phyloP scores from a whole-genome alignment of 192 early-diverging fungal species.

The Coemansia pectinata region DNA sequence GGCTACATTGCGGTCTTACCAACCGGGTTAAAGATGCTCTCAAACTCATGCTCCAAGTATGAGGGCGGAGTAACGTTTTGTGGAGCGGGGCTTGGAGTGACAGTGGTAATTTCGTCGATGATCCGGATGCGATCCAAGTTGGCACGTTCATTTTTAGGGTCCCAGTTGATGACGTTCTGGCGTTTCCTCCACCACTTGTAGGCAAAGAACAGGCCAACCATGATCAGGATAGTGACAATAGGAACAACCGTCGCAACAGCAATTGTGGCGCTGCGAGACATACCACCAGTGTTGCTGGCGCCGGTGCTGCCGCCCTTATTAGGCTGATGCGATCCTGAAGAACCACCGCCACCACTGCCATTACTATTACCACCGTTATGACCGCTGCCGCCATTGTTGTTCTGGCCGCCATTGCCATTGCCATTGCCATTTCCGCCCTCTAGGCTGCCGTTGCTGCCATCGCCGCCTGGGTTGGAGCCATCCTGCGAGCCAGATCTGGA shows the following conservation, averaged over 20 bases:
- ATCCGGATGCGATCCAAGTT: conserved; percentile 41
- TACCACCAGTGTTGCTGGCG: conserved; percentile 2
- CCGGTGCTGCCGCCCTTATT: neutral
- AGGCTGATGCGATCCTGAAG: neutral
- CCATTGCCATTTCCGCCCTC: neutral
- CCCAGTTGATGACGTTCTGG: conserved; percentile 33
- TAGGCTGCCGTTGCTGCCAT: neutral
- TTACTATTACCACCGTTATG: neutral
- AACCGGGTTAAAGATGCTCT: neutral
- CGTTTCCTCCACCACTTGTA: conserved; percentile 44
- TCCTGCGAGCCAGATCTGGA: neutral
- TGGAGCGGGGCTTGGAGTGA: neutral
- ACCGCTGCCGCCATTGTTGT: neutral
- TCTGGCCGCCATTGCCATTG: neutral
- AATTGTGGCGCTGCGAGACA: conserved; percentile 36
- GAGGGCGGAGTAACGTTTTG: conserved; percentile 15
- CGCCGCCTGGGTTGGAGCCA: neutral
- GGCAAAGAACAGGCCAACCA: conserved; percentile 38
- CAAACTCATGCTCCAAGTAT: conserved; percentile 24
- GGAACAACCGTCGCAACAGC: conserved; percentile 32
- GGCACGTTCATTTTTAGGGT: conserved; percentile 41
- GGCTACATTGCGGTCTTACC: conserved; percentile 1
- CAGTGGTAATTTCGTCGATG: conserved; percentile 26
- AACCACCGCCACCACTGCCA: neutral
- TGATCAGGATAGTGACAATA: conserved; percentile 27